phyloP scores from a whole-genome alignment of 2,329 filamentous ascomycete genomes.

The Pyrenophora teres region DNA sequence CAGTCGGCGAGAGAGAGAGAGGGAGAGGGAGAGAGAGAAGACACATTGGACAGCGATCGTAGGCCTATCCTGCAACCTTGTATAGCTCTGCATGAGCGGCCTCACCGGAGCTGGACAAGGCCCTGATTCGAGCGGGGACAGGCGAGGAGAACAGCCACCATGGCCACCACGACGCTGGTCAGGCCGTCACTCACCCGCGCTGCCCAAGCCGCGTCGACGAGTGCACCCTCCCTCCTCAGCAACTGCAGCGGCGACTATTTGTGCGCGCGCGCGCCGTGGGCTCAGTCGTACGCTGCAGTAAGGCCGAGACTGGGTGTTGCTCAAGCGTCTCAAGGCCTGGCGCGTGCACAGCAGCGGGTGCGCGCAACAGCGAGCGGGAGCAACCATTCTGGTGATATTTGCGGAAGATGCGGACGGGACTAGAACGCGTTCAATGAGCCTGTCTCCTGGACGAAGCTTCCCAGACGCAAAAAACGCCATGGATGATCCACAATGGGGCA shows the following conservation, averaged over 20 bases:
- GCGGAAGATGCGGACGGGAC: slow-evolving; percentile 32
- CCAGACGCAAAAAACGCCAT: slow-evolving; percentile 39
- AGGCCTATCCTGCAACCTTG: slow-evolving; percentile 36
- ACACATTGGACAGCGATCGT: slow-evolving; percentile 41
- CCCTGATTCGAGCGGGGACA: slow-evolving; percentile 39
- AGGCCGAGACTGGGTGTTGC: slow-evolving; percentile 8
- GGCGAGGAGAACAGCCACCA: slow-evolving; percentile 23
- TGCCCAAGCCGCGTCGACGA: slow-evolving; percentile 7
- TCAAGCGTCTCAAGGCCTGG: slow-evolving; percentile 8
- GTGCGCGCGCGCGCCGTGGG: slow-evolving; percentile 15
- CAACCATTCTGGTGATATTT: slow-evolving; percentile 13
- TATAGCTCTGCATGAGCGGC: slow-evolving; percentile 46
- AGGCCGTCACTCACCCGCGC: slow-evolving; percentile 7
- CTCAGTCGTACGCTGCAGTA: slow-evolving; percentile 17
- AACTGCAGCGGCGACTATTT: slow-evolving; percentile 18
- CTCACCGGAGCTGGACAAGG: slow-evolving; percentile 35
- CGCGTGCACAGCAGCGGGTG: slow-evolving; percentile 10
- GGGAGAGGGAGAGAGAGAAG: neutral
- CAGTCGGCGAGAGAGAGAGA: slow-evolving; percentile 10
- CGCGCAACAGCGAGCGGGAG: slow-evolving; percentile 16
- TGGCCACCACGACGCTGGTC: slow-evolving; percentile 23
- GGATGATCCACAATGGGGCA: slow-evolving; percentile 29
- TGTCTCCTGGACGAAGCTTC: slow-evolving; percentile 41
- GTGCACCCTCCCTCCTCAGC: slow-evolving; percentile 4
- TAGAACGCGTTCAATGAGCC: slow-evolving; percentile 36